Base-by-base conservation (phyloP, 2,329 filamentous ascomycete genomes). In the Alternaria arbusti region DNA sequence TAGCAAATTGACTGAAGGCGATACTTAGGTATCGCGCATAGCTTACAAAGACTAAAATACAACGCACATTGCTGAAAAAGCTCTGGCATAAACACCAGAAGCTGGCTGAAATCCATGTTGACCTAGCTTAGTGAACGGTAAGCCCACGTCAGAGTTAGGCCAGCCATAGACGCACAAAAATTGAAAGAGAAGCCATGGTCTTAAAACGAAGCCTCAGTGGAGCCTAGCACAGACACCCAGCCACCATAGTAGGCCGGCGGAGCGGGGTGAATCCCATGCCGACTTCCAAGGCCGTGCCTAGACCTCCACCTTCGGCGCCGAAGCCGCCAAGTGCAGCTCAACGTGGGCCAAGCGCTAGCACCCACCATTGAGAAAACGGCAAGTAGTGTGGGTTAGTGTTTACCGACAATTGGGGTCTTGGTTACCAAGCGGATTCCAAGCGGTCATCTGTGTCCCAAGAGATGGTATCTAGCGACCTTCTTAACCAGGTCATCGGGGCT, bases 321-420 rank as follows among this genome's bases (percentile, higher is more conserved):
- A 58, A 22, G 12, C 59, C 54, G 67, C 68, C 68, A 71, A 71
- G 63, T 57, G 32, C 47, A 43, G 63, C 63, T 64, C 32, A 66
- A 63, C 67, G 62, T 63, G 54, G 54, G 69, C 67, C 67, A 70
- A 70, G 67, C 36, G 56, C 50, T 51, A 54, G 30, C n/a, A 51
- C 45, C 59, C 52, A 23, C 59, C 59, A 61, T 52, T 57, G 5
- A 12, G 15, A 44, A 22, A 47, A 13, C 36, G 22, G 23, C 22
- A 25, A 23, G 49, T 49, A 44, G 28, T 59, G 59, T 52, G 32
- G 43, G 13, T 22, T 44, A 45, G 22, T 43, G 40, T 55, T 56
- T 64, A 57, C 61, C 40, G 40, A 54, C 49, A 26, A n/a, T 61
- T 54, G 49, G 30, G 32, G 22, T 59, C 62, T 52, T 47, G 49